phyloP scores from a whole-genome alignment of 2,329 filamentous ascomycete species.

The Curvularia sp. region DNA sequence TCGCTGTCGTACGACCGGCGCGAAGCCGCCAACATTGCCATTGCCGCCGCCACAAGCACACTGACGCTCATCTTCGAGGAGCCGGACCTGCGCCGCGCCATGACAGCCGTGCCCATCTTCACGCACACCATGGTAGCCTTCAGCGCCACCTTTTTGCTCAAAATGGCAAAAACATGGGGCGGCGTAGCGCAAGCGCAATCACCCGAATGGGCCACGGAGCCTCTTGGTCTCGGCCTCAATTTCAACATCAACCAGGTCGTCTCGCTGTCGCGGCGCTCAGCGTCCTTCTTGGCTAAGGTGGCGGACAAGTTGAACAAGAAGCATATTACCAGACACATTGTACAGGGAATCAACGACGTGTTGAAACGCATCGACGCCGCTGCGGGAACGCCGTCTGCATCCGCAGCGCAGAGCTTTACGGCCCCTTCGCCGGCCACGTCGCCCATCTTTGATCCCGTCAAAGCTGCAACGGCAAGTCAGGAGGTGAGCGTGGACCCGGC shows the following conservation, averaged over 20 bases:
- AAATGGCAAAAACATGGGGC: constrained; percentile 57
- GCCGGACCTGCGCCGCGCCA: constrained; percentile 53
- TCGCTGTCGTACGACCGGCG: constrained; percentile 54
- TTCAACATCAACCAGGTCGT: constrained; percentile 44
- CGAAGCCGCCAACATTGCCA: constrained; percentile 52
- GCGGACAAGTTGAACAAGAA: constrained; percentile 42
- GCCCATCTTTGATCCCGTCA: constrained; percentile 8
- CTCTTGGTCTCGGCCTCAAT: constrained; percentile 38
- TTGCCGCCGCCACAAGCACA: constrained; percentile 57
- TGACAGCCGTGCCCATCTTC: constrained; percentile 59
- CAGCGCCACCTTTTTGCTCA: constrained; percentile 60
- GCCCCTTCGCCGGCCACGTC: constrained; percentile 1
- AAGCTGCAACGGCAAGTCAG: constrained; percentile 1
- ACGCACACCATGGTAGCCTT: constrained; percentile 63
- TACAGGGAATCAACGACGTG: constrained; percentile 39
- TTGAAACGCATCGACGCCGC: constrained; percentile 37
- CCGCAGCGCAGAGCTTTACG: background rate
- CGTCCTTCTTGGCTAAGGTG: constrained; percentile 37
- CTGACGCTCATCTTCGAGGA: constrained; percentile 58
- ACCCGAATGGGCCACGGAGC: constrained; percentile 37
- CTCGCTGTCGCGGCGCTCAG: constrained; percentile 36
- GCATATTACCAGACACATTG: constrained; percentile 41
- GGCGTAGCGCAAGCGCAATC: constrained; percentile 41
- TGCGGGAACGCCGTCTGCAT: constrained; percentile 22
- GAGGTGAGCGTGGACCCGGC: constrained; percentile 9